Evolutionary conservation across 768 basidiomycete genomes (phyloP), one percentile per base, ranked within the genome.

Genomic region (Neoboletus brunneissimus): DNA sequence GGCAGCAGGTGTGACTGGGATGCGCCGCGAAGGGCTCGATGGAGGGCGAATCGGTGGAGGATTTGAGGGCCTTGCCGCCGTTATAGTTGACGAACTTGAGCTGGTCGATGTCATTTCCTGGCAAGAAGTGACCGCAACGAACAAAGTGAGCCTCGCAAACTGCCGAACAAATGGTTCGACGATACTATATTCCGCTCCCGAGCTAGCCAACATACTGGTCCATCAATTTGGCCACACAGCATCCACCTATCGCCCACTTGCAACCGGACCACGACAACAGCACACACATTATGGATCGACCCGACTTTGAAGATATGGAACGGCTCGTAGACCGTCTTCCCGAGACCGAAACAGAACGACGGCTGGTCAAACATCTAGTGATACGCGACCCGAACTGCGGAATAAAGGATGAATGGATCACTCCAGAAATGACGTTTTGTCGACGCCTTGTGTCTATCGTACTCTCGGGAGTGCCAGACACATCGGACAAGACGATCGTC

Each of bases 1-100:
- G 1, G 89, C 86, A 11, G 88, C 87, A 11, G 91, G 91, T 0
- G 91, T 92, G 20, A 93, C 88, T 53, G 91, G 90, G 49, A 93
- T 88, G 25, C 87, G 81, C 55, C 82, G 83, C 20, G 80, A 65
- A 58, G 81, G 77, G 22, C 76, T 65, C 13, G 80, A 75, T 16
- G 73, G 78, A 42, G 69, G 79, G 22, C 70, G 76, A 60, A 65
- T 56, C 69, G 65, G 48, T 54, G 63, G 54, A 54, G 67, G 53
- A 66, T 75, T 44, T 56, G 64, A 48, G 20, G 51, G 60, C 22
- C 56, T 66, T 11, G 79, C 76, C 29, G 74, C 69, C 1, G 81
- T 80, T 46, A 73, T 61, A 18, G 84, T 81, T 38, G 81, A 80
- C 55, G 83, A 81, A 38, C 77, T 75, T 73, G 75, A 81, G 75